A percentile compares a stretch with the other conserved stretches of the same genome.
phyloP scores from a whole-genome alignment of 345 rosid genomes.

The Eutrema heterophyllum region DNA sequence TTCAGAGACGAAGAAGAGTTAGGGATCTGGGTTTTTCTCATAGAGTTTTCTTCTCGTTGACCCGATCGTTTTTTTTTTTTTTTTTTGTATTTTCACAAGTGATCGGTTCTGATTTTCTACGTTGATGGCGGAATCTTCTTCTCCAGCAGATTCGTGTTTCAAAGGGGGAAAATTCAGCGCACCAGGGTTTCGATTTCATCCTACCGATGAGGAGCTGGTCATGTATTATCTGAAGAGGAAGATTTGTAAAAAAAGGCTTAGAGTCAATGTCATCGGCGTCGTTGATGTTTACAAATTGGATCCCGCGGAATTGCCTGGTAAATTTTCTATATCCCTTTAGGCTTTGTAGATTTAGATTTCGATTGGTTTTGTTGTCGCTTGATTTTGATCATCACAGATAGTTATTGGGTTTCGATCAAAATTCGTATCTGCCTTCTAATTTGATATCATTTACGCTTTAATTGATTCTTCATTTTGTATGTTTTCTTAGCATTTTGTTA shows the following conservation, averaged over 20 bases:
- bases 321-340: background rate
- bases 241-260: constrained; percentile 51
- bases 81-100: background rate
- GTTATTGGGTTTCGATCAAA: background rate
- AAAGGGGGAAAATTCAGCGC: constrained; percentile 46
- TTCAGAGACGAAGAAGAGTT: background rate
- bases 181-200: constrained; percentile 89
- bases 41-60: background rate
- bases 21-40: background rate
- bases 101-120: background rate
- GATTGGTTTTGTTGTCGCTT: background rate
- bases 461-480: too few relatives aligned
- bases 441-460: too few relatives aligned
- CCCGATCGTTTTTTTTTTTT: background rate
- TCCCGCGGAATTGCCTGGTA: constrained; percentile 88
- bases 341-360: background rate
- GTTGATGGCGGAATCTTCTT: constrained; percentile 7
- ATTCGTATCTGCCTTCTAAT: too few relatives aligned
- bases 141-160: background rate
- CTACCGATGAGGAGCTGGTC: constrained; percentile 84
- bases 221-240: constrained; percentile 73
- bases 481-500: too few relatives aligned
- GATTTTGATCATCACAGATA: background rate
- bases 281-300: constrained; percentile 81
- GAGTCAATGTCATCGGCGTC: constrained; percentile 54